These are phyloP conservation scores for Euphorbia schlechtendalii DNA, from an alignment of 441 rosid species.

Conservation along the genomic window DNA sequence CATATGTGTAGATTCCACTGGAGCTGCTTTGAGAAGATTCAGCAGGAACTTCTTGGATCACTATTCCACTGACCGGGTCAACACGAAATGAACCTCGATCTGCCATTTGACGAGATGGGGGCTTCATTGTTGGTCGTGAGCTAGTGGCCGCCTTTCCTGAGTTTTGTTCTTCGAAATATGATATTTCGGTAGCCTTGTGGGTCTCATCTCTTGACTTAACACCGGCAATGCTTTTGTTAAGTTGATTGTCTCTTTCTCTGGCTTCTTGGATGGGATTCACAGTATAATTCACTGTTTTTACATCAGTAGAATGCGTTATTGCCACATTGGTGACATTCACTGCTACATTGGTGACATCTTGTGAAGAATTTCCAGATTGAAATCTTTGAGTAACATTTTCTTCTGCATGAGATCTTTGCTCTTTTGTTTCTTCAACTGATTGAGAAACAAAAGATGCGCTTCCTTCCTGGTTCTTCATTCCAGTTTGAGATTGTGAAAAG, in stretches of 20 bases:
- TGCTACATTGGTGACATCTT: slow-evolving; percentile 32
- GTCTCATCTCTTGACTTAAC: slow-evolving; percentile 28
- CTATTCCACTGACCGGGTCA: slow-evolving; percentile 24
- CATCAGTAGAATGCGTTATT: slow-evolving; percentile 27
- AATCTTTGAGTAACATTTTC: slow-evolving; percentile 28
- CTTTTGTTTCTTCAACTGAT: slow-evolving; percentile 32
- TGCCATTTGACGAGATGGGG: slow-evolving; percentile 54
- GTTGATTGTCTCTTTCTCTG: slow-evolving; percentile 25
- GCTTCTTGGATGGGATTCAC: slow-evolving; percentile 28
- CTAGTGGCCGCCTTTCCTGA: slow-evolving; percentile 29
- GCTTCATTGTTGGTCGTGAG: slow-evolving; percentile 39
- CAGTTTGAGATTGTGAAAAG: slow-evolving; percentile 30
- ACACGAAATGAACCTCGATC: slow-evolving; percentile 30
- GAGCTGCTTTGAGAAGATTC: slow-evolving; percentile 41
- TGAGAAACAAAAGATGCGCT: slow-evolving; percentile 24
- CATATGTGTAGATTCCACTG: slow-evolving; percentile 24
- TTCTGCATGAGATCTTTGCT: slow-evolving; percentile 29
- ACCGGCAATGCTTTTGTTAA: slow-evolving; percentile 27
- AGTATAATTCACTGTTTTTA: slow-evolving; percentile 26
- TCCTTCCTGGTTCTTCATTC: slow-evolving; percentile 34
- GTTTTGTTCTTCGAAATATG: slow-evolving; percentile 29
- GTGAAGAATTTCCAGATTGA: slow-evolving; percentile 39
- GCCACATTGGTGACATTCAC: slow-evolving; percentile 33
- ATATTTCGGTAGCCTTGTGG: slow-evolving; percentile 19
- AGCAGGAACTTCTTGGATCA: slow-evolving; percentile 30